Evolutionary conservation across 306 rosid genomes (phyloP), one percentile per base, ranked within the genome.

Genomic region (Boehmeria nivea): DNA sequence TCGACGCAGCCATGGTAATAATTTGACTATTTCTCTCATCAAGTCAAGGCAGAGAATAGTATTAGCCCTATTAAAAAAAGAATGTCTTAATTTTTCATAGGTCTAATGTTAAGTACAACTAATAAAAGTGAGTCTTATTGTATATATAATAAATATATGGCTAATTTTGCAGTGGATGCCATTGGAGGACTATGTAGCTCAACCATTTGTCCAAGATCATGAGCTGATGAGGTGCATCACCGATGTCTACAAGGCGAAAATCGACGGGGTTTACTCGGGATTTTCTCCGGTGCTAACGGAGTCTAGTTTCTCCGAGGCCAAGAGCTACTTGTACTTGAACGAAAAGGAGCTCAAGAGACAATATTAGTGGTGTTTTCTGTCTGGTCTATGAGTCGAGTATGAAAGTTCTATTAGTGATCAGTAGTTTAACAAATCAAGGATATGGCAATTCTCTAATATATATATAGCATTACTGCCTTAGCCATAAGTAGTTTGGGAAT

Each of bases 121-220:
- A n/a, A 31, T 10, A 31, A 31, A 31, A 6, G 9, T 31, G 36
- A 6, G 36, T 31, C 8, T 31, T 10, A 31, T 10, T 31, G 36
- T 6, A 31, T n/a, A 31, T 6, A 6, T 31, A 31, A 31, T 31
- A 57, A 52, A 8, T 70, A 50, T 44, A 20, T 36, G 18, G 14
- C 65, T 27, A 20, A 60, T 17, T n/a, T 63, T 66, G 76, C 86
- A 91, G 96, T 91, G 96, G 95, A 84, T 91, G 81, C 74, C 84
- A 64, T 77, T 83, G 43, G 83, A 78, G 69, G 87, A 87, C 55
- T 87, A 76, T 44, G 74, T 61, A 56, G 70, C 81, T 55, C 94
- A 81, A 25, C 84, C 89, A 2, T 67, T 64, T 17, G 73, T 79
- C 51, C 74, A 84, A 68, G 65, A 63, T 38, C 38, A 64, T 43